These are phyloP conservation scores for Pleurotus eryngii DNA, from an alignment of 768 basidiomycete species.

Conservation along the genomic window DNA sequence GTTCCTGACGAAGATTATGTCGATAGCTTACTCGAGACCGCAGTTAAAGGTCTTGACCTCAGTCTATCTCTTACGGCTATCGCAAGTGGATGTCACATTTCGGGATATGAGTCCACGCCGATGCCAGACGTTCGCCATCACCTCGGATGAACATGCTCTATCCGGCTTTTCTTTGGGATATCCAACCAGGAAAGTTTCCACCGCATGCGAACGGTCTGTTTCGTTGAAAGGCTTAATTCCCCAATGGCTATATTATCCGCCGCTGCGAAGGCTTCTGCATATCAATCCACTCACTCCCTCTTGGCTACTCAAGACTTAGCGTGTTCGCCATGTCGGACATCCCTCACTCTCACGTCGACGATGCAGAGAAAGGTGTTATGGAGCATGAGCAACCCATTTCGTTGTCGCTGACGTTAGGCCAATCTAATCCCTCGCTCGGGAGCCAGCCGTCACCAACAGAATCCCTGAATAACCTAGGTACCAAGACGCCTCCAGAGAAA, in stretches of 20 bases:
- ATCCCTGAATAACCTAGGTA: not conserved
- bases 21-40: not conserved
- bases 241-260: slow-evolving; percentile 6
- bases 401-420: slow-evolving; percentile 1
- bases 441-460: slow-evolving; percentile 2
- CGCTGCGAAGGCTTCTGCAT: slow-evolving; percentile 2
- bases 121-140: slow-evolving; percentile 8
- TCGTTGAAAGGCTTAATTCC: not conserved
- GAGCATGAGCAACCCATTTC: not conserved
- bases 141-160: slow-evolving; percentile 9
- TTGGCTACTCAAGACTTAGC: not conserved
- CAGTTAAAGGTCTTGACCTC: not conserved
- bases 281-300: not conserved
- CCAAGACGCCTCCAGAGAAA: not conserved
- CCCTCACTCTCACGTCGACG: slow-evolving; percentile 1
- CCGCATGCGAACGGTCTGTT: slow-evolving; percentile 7
- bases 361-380: slow-evolving; percentile 7
- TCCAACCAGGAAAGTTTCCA: not conserved
- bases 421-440: not conserved
- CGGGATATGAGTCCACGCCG: slow-evolving; percentile 4
- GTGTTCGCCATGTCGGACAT: not conserved
- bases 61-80: not conserved
- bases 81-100: not conserved
- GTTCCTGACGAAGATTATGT: not conserved
- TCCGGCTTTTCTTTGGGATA: slow-evolving; percentile 8